Percentiles rank a stretch among this genome's conserved stretches.
Evolutionary conservation across 2,329 filamentous ascomycete species (phyloP).

Genomic region (Pezicula radicicola): DNA sequence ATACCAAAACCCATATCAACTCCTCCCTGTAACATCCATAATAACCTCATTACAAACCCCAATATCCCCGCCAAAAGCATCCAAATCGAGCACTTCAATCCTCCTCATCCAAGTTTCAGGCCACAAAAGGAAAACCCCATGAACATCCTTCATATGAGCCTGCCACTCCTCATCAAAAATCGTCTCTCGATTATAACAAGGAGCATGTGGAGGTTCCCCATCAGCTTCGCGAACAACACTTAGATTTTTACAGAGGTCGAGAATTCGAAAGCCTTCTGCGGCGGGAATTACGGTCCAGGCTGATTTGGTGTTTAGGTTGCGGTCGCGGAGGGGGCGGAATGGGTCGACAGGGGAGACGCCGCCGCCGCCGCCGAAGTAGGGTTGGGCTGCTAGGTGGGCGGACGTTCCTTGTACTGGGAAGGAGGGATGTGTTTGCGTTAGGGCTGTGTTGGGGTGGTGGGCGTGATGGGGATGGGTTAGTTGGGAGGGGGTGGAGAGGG

Average conservation of each 20-base stretch:
- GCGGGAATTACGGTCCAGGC: constrained; percentile 26
- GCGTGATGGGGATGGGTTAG: not conserved
- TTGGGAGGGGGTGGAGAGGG: constrained; percentile 1
- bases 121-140: constrained; percentile 26
- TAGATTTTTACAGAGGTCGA: constrained; percentile 22
- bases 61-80: constrained; percentile 24
- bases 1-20: not conserved
- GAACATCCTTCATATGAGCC: constrained; percentile 27
- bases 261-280: constrained; percentile 21
- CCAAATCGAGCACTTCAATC: constrained; percentile 26
- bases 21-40: constrained; percentile 13
- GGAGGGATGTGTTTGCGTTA: not conserved
- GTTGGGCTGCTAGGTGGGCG: not conserved
- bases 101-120: constrained; percentile 28
- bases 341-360: constrained; percentile 9
- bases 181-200: constrained; percentile 27
- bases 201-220: not conserved
- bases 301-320: constrained; percentile 20
- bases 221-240: not conserved
- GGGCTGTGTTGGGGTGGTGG: not conserved
- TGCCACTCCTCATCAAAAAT: constrained; percentile 29
- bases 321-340: constrained; percentile 19
- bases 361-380: not conserved
- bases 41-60: constrained; percentile 24
- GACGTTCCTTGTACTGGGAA: not conserved